Conservation (phyloP, 2,329 filamentous ascomycete genomes). For the Ustilaginoidea virens region DNA sequence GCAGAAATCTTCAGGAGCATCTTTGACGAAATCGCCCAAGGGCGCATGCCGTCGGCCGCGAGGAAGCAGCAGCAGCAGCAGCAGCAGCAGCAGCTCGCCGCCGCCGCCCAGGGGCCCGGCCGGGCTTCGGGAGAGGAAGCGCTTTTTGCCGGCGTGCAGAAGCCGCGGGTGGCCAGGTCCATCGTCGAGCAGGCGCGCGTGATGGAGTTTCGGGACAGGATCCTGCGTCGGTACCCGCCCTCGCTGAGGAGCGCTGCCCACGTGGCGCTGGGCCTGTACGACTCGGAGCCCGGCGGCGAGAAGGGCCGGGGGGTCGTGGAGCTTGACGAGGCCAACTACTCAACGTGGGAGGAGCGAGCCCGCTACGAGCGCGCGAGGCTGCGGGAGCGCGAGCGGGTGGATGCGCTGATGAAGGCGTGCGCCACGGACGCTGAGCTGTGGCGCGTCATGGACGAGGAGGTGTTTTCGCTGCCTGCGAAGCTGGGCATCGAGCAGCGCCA, state of each 20-base stretch:
- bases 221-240: conserved; percentile 21
- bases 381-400: conserved; percentile 36
- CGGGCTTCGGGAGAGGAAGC: conserved; percentile 3
- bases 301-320: conserved; percentile 13
- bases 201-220: conserved; percentile 17
- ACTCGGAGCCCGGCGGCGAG: conserved; percentile 14
- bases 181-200: conserved; percentile 18
- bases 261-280: conserved; percentile 22
- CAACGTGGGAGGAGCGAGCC: conserved; percentile 18
- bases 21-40: conserved; percentile 26
- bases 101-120: not conserved
- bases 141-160: not conserved
- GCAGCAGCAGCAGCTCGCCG: conserved; percentile 1
- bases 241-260: conserved; percentile 25
- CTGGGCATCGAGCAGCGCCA: conserved; percentile 30
- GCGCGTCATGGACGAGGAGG: conserved; percentile 48
- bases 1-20: conserved; percentile 44
- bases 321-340: conserved; percentile 15
- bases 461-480: conserved; percentile 43
- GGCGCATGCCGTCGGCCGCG: conserved; percentile 16
- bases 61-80: conserved; percentile 10
- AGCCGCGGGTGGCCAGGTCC: conserved; percentile 10
- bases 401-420: conserved; percentile 36
- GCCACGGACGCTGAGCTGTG: conserved; percentile 50
- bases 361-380: conserved; percentile 22